Base-by-base conservation (phyloP, 768 basidiomycete genomes). In the Rhizopogon sp. region DNA sequence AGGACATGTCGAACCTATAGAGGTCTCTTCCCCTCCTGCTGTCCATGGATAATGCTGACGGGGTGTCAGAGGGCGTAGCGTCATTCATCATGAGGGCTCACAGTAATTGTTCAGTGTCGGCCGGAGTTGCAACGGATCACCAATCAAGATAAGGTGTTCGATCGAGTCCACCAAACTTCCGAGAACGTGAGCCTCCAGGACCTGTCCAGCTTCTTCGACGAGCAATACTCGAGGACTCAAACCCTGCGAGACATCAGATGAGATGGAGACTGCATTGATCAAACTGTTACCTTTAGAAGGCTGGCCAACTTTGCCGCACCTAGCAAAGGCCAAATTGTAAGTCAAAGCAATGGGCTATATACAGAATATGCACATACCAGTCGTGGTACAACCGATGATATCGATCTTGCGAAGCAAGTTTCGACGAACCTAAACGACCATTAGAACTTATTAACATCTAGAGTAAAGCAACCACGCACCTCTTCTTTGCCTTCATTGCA, bases 161-260 rank as follows among this genome's bases (percentile, higher is more conserved):
- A 90, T 77, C 3, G 83, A 80, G 0, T 78, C 76, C 2, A 87
- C 86, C 1, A 90, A 72, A 37, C 76, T 79, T 3, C 79, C 80
- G 5, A 90, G 66, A 14, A 90, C 76, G 58, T 91, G 89, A 3
- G 89, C 85, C 68, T 91, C 89, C 28, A 91, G 75, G 1, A 90
- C 86, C 68, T 92, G 89, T 0, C 89, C 90, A 0, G 90, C 89
- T 64, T 91, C 90, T 66, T 92, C 88, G 0, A 91, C 84, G 46
- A 91, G 70, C 46, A 90, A 64, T 0, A 89, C 79, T 33, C 75
- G 77, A 0, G 88, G 88, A 5, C 64, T 70, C 5, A 89, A 63
- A 13, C 79, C 79, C 85, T 88, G 50, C 35, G 7, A 11, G 53
- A 33, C 13, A 14, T 14, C 42, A 3, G 58, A 52, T 56, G n/a